Evolutionary conservation across 1,284 basidiomycete species (phyloP).

Genomic region (Thelephora terrestris): DNA sequence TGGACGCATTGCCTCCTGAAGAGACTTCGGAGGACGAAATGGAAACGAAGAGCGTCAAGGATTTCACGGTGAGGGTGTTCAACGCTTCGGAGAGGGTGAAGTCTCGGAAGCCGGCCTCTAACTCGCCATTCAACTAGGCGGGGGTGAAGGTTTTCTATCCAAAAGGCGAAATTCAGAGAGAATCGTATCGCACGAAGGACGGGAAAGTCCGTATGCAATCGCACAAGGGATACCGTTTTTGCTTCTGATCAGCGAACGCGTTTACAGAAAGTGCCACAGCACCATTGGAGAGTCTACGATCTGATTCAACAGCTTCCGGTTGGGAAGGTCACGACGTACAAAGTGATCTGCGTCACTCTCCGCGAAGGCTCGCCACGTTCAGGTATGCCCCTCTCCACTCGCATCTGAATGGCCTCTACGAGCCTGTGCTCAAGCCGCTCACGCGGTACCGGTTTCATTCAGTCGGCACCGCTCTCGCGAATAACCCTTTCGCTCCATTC

Average conservation of each 20-base stretch:
- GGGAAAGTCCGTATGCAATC: background rate
- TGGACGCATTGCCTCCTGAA: background rate
- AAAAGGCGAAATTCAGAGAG: background rate
- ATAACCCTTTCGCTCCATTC: slow-evolving; percentile 54
- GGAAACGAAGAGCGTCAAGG: background rate
- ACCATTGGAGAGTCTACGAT: slow-evolving; percentile 58
- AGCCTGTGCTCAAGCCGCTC: slow-evolving; percentile 12
- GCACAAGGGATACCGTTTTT: too few relatives aligned
- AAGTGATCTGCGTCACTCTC: slow-evolving; percentile 36
- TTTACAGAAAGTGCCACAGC: slow-evolving; percentile 30
- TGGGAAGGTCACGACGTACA: slow-evolving; percentile 48
- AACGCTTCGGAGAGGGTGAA: background rate
- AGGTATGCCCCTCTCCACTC: background rate
- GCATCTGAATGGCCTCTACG: background rate
- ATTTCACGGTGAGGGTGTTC: background rate
- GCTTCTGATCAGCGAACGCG: too few relatives aligned
- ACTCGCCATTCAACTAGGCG: background rate
- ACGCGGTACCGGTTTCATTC: background rate
- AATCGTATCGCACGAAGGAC: background rate
- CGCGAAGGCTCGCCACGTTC: slow-evolving; percentile 49
- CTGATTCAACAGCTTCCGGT: slow-evolving; percentile 35
- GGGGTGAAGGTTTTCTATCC: background rate
- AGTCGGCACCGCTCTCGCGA: slow-evolving; percentile 48
- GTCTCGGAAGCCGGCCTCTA: background rate
- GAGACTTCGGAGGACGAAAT: background rate